Base-by-base conservation (phyloP, 1,284 basidiomycete genomes). In the Tylopilus sp. region DNA sequence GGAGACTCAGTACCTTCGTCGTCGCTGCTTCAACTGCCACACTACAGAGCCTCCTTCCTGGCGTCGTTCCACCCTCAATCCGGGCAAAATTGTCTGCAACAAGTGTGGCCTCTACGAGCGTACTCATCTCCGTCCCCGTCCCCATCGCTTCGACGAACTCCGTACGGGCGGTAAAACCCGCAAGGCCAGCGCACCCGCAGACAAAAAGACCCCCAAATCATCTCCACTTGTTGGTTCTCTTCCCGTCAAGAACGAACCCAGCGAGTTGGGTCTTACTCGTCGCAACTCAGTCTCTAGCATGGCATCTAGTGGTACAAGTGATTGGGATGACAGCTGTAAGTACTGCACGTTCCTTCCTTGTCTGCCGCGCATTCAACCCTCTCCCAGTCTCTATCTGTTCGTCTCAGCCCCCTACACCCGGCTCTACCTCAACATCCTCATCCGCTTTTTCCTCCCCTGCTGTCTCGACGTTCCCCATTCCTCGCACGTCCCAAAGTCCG, bases 11-110 rank as follows among this genome's bases (percentile, higher is more conserved):
- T 89, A 89, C 61, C 81, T 91, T 48, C 85, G 88, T 19, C 75
- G 89, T 29, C 77, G 87, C 13, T 91, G 89, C 72, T 88, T 86
- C 76, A 91, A 91, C 71, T 91, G 89, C 71, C 88, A 89, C 65
- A 89, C 88, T 18, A 91, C 89, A 2, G 89, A 91, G 66, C 89
- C 89, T 0, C 88, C 89, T 2, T 84, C 81, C 25, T 91, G 88
- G 88, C 82, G 89, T 42, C 81, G 89, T 33, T 86, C 82, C 28
- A 91, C 89, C 7, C 82, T 91, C 63, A 89, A 89, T 68, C 87
- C 86, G 2, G 89, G 88, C 55, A 91, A 91, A 71, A 91, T 91
- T 63, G 89, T 91, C 46, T 91, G 88, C 77, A 91, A 91, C 78
- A 91, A 91, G 74, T 91, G 88, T 57, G 88, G 88, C 16, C 74